These are phyloP conservation scores for Gastroboletus turbinatus DNA, from an alignment of 1,284 basidiomycete genomes.

Conservation along the genomic window DNA sequence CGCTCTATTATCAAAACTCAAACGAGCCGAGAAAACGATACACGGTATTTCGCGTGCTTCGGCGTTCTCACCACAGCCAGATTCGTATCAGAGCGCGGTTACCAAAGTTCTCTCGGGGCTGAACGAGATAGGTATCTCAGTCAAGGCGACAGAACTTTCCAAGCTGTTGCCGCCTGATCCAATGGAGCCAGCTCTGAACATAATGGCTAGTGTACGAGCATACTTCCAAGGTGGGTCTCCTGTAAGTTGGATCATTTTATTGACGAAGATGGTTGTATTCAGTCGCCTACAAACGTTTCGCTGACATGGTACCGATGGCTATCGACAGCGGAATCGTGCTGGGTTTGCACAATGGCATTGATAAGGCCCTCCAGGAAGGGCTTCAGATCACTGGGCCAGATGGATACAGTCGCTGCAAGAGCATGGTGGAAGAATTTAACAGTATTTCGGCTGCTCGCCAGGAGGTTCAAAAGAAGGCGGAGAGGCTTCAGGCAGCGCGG, in stretches of 20 bases:
- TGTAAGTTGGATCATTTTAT: not conserved
- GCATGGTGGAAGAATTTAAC: not conserved
- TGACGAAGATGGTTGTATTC: not conserved
- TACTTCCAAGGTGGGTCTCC: constrained; percentile 68
- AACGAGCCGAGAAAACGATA: too few species aligned
- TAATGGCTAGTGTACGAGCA: constrained; percentile 71
- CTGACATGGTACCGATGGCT: not conserved
- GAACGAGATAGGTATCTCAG: too few species aligned
- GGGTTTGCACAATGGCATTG: not conserved
- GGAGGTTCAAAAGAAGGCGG: not conserved
- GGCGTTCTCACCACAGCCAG: too few species aligned
- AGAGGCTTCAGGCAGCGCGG: not conserved
- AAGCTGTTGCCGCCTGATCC: constrained; percentile 54
- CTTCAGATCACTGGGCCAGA: not conserved
- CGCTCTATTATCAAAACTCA: too few species aligned
- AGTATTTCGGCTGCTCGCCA: not conserved
- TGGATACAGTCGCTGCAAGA: not conserved
- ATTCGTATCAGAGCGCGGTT: too few species aligned
- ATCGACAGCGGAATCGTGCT: not conserved
- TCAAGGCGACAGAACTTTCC: constrained; percentile 44
- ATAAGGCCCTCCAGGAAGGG: not conserved
- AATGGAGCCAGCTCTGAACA: constrained; percentile 54
- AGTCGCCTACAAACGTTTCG: not conserved
- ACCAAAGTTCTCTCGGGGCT: too few species aligned
- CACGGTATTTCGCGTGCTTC: too few species aligned